A percentile compares a stretch with the other conserved stretches of the same genome.
Conservation (phyloP, 2,329 filamentous ascomycete species). For the Ophiostoma sp. region DNA sequence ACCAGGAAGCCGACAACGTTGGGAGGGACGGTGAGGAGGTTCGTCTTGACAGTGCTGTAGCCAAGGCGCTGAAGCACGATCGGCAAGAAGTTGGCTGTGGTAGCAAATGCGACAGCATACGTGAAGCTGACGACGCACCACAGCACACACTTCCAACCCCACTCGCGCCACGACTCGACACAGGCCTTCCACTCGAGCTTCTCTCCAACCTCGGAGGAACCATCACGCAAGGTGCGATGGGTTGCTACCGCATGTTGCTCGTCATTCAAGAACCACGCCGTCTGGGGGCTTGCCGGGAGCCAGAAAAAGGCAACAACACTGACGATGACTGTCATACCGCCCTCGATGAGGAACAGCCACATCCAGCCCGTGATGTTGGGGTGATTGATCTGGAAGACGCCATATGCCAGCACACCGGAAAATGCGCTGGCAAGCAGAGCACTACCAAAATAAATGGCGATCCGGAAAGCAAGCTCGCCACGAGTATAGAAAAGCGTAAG, state of each 20-base stretch:
- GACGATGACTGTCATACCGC: conserved; percentile 23
- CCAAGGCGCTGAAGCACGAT: conserved; percentile 24
- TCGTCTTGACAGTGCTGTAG: conserved; percentile 25
- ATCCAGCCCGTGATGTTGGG: conserved; percentile 20
- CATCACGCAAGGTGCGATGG: conserved; percentile 23
- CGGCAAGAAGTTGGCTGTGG: conserved; percentile 27
- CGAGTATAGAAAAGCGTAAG: conserved; percentile 63
- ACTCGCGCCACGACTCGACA: conserved; percentile 6
- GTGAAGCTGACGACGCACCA: conserved; percentile 23
- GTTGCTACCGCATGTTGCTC: conserved; percentile 25
- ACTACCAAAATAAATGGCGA: conserved; percentile 53
- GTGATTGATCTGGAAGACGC: conserved; percentile 42
- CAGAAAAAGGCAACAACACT: conserved; percentile 26
- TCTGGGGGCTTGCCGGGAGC: conserved; percentile 25
- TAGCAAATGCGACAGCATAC: conserved; percentile 23
- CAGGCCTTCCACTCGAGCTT: conserved; percentile 20
- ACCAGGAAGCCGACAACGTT: conserved; percentile 25
- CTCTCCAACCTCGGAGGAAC: conserved; percentile 23
- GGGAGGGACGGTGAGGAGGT: conserved; percentile 27
- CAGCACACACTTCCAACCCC: conserved; percentile 18
- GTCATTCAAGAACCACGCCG: conserved; percentile 24
- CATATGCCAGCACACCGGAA: conserved; percentile 56
- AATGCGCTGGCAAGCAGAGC: conserved; percentile 40
- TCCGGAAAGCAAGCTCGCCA: conserved; percentile 61
- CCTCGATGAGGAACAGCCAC: conserved; percentile 28